Percentiles rank a stretch among this genome's conserved stretches.
These are phyloP conservation scores for Backusella tarrabulga DNA, from an alignment of 192 early-diverging fungal genomes.

Conservation along the genomic window DNA sequence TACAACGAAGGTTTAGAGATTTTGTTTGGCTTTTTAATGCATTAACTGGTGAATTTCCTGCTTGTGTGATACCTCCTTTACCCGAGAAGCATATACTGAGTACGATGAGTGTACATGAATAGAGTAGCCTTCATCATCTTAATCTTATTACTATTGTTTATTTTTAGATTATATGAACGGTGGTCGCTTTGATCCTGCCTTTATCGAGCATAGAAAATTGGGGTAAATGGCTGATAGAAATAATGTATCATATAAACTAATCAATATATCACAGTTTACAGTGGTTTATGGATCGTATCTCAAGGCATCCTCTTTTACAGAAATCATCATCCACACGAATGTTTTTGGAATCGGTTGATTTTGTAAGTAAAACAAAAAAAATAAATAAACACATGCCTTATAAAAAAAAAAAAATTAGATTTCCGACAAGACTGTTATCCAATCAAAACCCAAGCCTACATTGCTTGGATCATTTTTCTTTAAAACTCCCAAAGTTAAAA, in stretches of 20 bases:
- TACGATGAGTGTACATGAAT: constrained; percentile 23
- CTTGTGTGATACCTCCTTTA: constrained; percentile 83
- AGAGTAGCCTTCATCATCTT: neutral
- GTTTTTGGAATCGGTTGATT: constrained; percentile 86
- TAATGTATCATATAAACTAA: constrained; percentile 1
- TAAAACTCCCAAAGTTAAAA: constrained; percentile 85
- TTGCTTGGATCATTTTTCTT: constrained; percentile 75
- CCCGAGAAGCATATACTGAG: constrained; percentile 90
- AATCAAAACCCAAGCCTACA: neutral
- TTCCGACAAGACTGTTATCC: neutral
- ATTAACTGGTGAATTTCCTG: constrained; percentile 71
- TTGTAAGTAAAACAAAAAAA: constrained; percentile 38
- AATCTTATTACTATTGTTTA: neutral
- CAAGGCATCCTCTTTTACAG: constrained; percentile 79
- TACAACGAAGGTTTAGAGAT: constrained; percentile 92
- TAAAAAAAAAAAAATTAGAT: neutral
- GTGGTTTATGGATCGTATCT: constrained; percentile 79
- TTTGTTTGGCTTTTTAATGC: constrained; percentile 86
- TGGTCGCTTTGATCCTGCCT: constrained; percentile 88
- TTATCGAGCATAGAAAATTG: constrained; percentile 75
- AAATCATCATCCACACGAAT: constrained; percentile 62
- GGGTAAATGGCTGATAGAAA: neutral
- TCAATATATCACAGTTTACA: constrained; percentile 57
- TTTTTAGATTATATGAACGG: constrained; percentile 86
- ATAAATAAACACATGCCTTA: neutral